A percentile compares a stretch with the other conserved stretches of the same genome.
Evolutionary conservation across 805 yeast genomes (phyloP).

Genomic region (Candida loeiensis): DNA sequence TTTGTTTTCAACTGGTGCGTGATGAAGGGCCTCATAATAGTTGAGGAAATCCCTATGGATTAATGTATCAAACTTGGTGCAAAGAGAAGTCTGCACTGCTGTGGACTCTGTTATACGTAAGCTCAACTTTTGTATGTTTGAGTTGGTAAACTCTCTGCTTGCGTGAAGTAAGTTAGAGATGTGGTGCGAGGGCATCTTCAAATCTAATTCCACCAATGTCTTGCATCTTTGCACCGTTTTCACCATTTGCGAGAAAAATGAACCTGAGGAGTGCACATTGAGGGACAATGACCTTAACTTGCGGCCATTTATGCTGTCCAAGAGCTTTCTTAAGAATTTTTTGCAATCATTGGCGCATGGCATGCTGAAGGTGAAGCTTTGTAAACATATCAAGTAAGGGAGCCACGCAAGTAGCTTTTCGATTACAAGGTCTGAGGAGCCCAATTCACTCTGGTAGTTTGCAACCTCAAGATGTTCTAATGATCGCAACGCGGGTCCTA

Average conservation of each 20-base stretch:
- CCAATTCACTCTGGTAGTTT: conserved; percentile 9
- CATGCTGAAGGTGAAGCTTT: not conserved
- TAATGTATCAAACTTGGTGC: conserved; percentile 8
- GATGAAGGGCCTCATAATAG: conserved; percentile 8
- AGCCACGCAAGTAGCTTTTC: not conserved
- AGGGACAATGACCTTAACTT: not conserved
- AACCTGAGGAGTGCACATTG: not conserved
- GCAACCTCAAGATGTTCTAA: not conserved
- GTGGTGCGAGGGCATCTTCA: conserved; percentile 4
- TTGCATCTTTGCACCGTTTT: not conserved
- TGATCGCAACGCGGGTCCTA: conserved; percentile 1
- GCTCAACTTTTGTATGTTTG: conserved; percentile 1
- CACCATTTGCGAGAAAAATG: not conserved
- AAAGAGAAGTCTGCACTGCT: not conserved
- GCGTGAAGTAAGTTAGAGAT: conserved; percentile 4
- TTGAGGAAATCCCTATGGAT: conserved; percentile 9
- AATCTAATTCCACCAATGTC: not conserved
- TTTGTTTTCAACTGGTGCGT: not conserved
- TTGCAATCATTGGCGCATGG: conserved; percentile 3
- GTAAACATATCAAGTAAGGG: not conserved
- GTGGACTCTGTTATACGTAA: not conserved
- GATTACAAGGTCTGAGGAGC: conserved; percentile 1
- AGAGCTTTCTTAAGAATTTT: not conserved
- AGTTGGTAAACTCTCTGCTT: not conserved
- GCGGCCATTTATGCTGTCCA: not conserved